Percentiles rank a stretch among this genome's conserved stretches.
Evolutionary conservation across 1,284 basidiomycete species (phyloP).

Genomic region (Cryptococcus maquisensis): DNA sequence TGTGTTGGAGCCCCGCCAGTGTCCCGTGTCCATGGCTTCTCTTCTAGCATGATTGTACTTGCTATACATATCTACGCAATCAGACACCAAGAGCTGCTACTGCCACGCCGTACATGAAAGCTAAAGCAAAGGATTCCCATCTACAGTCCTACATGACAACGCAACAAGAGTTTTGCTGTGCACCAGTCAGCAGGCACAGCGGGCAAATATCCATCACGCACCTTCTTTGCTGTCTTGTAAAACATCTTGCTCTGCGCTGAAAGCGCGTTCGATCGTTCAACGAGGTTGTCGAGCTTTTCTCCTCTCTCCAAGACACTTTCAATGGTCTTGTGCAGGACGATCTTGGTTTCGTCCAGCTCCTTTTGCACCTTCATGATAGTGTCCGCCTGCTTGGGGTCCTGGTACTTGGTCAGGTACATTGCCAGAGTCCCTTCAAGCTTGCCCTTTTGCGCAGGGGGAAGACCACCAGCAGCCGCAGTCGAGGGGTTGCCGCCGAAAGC

Average conservation of each 20-base stretch:
- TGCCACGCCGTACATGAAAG: not conserved
- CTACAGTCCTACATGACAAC: slow-evolving; percentile 49
- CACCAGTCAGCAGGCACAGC: not conserved
- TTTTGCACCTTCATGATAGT: slow-evolving; percentile 98
- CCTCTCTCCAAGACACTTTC: slow-evolving; percentile 94
- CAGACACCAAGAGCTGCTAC: too few relatives aligned
- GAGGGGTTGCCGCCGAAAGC: slow-evolving; percentile 48
- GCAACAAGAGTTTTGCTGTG: slow-evolving; percentile 67
- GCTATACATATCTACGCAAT: not conserved
- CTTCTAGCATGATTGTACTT: not conserved
- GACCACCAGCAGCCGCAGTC: slow-evolving; percentile 41
- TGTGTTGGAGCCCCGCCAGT: too few relatives aligned
- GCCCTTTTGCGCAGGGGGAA: slow-evolving; percentile 49
- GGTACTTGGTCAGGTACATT: slow-evolving; percentile 85
- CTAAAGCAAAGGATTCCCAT: not conserved
- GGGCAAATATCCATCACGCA: slow-evolving; percentile 41
- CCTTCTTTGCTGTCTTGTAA: slow-evolving; percentile 90
- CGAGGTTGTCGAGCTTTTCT: slow-evolving; percentile 95
- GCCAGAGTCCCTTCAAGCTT: slow-evolving; percentile 58
- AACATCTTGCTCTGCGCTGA: slow-evolving; percentile 92
- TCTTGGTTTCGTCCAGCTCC: slow-evolving; percentile 99
- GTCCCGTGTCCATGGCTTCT: too few relatives aligned
- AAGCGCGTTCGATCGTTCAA: slow-evolving; percentile 88
- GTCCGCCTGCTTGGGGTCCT: slow-evolving; percentile 97
- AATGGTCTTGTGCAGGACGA: slow-evolving; percentile 99